A percentile compares a stretch with the other conserved stretches of the same genome.
These are phyloP conservation scores for Phytophthora cryptogea DNA, from an alignment of 352 stramenopile genomes.

Conservation along the genomic window DNA sequence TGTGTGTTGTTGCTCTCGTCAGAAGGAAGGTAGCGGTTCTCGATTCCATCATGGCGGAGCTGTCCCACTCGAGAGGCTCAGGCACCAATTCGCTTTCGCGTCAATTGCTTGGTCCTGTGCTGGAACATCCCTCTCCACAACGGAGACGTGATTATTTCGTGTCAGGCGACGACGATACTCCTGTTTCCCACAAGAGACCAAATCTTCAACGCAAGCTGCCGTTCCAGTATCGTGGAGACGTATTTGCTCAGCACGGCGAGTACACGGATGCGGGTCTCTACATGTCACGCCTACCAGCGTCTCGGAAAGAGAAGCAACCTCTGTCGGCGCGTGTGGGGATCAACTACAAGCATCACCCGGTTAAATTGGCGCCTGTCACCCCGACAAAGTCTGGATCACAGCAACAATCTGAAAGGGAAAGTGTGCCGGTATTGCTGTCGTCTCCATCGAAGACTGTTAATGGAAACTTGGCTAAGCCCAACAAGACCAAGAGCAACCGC, in stretches of 20 bases:
- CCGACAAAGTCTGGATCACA: constrained; percentile 18
- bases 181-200: constrained; percentile 14
- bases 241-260: constrained; percentile 73
- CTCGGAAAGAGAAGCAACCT: constrained; percentile 46
- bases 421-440: not conserved
- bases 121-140: constrained; percentile 25
- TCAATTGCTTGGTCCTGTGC: constrained; percentile 15
- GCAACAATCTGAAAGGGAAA: constrained; percentile 19
- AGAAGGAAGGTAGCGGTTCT: constrained; percentile 7
- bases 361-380: constrained; percentile 58
- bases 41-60: constrained; percentile 17
- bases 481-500: constrained; percentile 38
- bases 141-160: constrained; percentile 39
- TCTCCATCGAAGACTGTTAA: constrained; percentile 1
- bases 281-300: constrained; percentile 68
- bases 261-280: constrained; percentile 74
- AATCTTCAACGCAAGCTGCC: constrained; percentile 46
- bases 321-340: constrained; percentile 27
- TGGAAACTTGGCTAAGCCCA: constrained; percentile 22
- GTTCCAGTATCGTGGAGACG: constrained; percentile 74
- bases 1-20: not conserved
- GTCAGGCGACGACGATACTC: constrained; percentile 14
- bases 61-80: constrained; percentile 6
- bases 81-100: not conserved
- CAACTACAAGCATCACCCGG: constrained; percentile 44